These are phyloP conservation scores for Schwanniomyces pseudopolymorphus DNA, from an alignment of 805 yeast species.

Conservation along the genomic window DNA sequence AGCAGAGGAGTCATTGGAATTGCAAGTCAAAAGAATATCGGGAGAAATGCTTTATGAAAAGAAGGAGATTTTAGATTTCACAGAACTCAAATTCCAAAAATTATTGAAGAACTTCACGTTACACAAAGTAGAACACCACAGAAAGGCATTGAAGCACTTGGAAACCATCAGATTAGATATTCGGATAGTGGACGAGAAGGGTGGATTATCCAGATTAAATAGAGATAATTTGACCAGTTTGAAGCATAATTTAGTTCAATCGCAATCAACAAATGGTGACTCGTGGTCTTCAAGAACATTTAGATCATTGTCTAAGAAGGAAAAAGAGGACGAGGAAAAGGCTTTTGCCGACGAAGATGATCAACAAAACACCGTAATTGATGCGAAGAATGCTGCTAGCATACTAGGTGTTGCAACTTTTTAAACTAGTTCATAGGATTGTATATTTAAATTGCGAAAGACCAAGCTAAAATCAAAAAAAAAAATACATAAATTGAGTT, in stretches of 20 bases:
- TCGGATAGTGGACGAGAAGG: conserved; percentile 69
- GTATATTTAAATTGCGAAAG: background rate
- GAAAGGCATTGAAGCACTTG: conserved; percentile 72
- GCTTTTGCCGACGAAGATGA: conserved; percentile 15
- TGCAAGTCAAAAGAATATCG: conserved; percentile 78
- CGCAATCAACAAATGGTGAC: conserved; percentile 43
- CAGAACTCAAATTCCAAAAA: conserved; percentile 55
- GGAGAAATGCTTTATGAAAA: conserved; percentile 81
- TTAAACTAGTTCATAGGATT: conserved; percentile 17
- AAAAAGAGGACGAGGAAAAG: conserved; percentile 24
- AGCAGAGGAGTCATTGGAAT: conserved; percentile 71
- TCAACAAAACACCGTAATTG: conserved; percentile 39
- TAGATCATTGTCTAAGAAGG: conserved; percentile 22
- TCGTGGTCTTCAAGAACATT: conserved; percentile 45
- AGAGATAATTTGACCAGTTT: conserved; percentile 57
- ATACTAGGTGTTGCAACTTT: conserved; percentile 77
- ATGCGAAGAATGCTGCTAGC: conserved; percentile 82
- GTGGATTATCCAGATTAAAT: conserved; percentile 83
- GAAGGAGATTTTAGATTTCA: conserved; percentile 53
- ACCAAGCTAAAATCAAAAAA: background rate
- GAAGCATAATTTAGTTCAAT: conserved; percentile 42
- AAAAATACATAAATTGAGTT: background rate
- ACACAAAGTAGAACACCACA: conserved; percentile 79
- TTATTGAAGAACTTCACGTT: conserved; percentile 61
- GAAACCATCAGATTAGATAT: conserved; percentile 72